Evolutionary conservation across 2,329 filamentous ascomycete species (phyloP).

Genomic region (Mollisia scopiformis): DNA sequence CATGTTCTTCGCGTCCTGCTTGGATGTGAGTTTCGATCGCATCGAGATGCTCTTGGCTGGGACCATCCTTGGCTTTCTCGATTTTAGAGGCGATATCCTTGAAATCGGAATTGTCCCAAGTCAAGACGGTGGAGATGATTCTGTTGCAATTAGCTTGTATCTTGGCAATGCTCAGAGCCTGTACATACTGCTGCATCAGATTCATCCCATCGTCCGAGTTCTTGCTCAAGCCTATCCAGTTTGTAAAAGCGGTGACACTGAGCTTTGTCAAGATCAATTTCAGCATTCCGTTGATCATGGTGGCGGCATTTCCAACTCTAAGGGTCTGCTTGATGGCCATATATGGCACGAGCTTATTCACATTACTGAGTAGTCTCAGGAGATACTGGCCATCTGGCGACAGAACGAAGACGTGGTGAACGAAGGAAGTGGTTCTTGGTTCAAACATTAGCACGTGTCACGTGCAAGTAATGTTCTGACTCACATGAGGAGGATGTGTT

Average conservation of each 20-base stretch:
- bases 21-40: slow-evolving; percentile 62
- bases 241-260: slow-evolving; percentile 73
- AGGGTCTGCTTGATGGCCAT: slow-evolving; percentile 73
- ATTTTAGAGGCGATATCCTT: slow-evolving; percentile 66
- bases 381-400: slow-evolving; percentile 78
- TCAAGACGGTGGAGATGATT: slow-evolving; percentile 73
- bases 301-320: slow-evolving; percentile 76
- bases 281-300: slow-evolving; percentile 79
- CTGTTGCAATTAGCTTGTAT: slow-evolving; percentile 40
- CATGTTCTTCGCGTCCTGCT: slow-evolving; percentile 57
- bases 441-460: background rate
- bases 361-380: slow-evolving; percentile 69
- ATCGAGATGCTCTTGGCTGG: slow-evolving; percentile 62
- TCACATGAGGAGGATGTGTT: slow-evolving; percentile 61
- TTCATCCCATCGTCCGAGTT: slow-evolving; percentile 81
- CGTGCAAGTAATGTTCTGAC: background rate
- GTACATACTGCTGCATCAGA: slow-evolving; percentile 57
- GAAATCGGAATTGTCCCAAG: slow-evolving; percentile 74
- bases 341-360: slow-evolving; percentile 74
- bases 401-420: slow-evolving; percentile 73
- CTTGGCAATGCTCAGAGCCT: background rate
- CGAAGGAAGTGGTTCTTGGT: slow-evolving; percentile 68
- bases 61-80: slow-evolving; percentile 61
- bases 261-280: slow-evolving; percentile 76
- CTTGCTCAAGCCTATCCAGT: slow-evolving; percentile 76